phyloP scores from a whole-genome alignment of 164 flowering plant genomes.

The Tetracentron sinense region DNA sequence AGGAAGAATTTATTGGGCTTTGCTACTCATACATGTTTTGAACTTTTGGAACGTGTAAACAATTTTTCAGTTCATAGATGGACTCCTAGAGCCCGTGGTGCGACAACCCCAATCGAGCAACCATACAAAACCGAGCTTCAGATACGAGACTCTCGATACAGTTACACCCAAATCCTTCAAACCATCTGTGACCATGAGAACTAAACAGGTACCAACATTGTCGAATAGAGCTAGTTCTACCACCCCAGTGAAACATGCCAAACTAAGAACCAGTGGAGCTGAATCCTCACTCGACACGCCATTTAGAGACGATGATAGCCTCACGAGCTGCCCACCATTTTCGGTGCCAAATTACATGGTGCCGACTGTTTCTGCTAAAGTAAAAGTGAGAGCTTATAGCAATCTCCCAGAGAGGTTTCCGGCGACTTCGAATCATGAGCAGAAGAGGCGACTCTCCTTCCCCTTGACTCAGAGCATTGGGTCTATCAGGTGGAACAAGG shows the following conservation, averaged over 20 bases:
- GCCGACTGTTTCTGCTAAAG: conserved; percentile 83
- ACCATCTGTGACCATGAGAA: conserved; percentile 29
- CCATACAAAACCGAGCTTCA: conserved; percentile 25
- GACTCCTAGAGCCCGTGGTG: conserved; percentile 23
- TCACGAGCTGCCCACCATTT: conserved; percentile 90
- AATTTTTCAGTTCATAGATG: no score
- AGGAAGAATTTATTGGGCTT: no score
- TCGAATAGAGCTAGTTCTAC: conserved; percentile 17
- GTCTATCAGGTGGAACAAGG: conserved; percentile 67
- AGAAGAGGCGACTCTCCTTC: conserved; percentile 61
- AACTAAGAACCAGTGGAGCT: conserved; percentile 35
- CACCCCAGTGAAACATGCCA: conserved; percentile 23
- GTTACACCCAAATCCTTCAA: conserved; percentile 63
- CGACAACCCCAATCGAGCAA: conserved; percentile 31
- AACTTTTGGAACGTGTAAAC: no score
- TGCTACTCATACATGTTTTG: no score
- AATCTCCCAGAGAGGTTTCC: conserved; percentile 45
- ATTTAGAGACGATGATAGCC: conserved; percentile 79
- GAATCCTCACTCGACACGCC: conserved; percentile 38
- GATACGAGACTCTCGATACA: conserved; percentile 35
- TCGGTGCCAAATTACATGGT: conserved; percentile 85
- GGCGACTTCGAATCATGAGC: conserved; percentile 41
- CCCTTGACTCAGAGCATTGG: conserved; percentile 59
- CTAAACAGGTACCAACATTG: conserved; percentile 14
- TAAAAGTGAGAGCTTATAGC: conserved; percentile 55